Evolutionary conservation across 768 basidiomycete species (phyloP).

Genomic region (Coprinellus micaceus): DNA sequence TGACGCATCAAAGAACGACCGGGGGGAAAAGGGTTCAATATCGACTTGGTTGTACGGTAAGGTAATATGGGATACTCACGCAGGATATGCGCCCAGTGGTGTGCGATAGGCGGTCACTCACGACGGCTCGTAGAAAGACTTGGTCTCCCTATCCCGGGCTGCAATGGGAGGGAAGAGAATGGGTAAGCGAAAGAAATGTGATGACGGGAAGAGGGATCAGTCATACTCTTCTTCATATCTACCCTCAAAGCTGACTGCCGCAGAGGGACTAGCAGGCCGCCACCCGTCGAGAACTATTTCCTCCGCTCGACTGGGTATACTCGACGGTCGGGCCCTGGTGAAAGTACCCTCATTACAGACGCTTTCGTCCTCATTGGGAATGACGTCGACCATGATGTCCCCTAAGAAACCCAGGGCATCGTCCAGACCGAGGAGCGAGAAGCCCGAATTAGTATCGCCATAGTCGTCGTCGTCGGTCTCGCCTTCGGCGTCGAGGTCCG

Average conservation of each 20-base stretch:
- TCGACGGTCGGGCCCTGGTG: background rate
- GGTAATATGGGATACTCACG: background rate
- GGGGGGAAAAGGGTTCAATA: background rate
- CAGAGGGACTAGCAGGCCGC: slow-evolving; percentile 33
- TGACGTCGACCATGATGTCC: slow-evolving; percentile 5
- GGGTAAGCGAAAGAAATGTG: slow-evolving; percentile 20
- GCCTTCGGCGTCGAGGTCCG: slow-evolving; percentile 18
- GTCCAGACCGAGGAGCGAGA: slow-evolving; percentile 14
- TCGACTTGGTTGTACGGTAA: background rate
- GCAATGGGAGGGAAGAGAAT: slow-evolving; percentile 16
- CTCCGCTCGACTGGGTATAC: background rate
- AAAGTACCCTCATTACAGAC: background rate
- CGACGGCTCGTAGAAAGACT: background rate
- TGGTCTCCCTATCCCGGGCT: slow-evolving; percentile 9
- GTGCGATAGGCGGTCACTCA: background rate
- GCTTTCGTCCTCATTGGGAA: slow-evolving; percentile 11
- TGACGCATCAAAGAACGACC: no score
- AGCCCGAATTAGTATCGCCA: slow-evolving; percentile 14
- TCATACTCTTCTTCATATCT: slow-evolving; percentile 40
- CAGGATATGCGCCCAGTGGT: background rate
- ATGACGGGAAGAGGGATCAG: slow-evolving; percentile 17
- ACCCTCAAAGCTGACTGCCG: slow-evolving; percentile 15
- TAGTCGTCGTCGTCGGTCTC: slow-evolving; percentile 24
- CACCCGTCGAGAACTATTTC: slow-evolving; percentile 44
- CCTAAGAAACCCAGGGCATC: slow-evolving; percentile 1